Conservation (phyloP, 139 green algal genomes). For the Picochlorum sp. region DNA sequence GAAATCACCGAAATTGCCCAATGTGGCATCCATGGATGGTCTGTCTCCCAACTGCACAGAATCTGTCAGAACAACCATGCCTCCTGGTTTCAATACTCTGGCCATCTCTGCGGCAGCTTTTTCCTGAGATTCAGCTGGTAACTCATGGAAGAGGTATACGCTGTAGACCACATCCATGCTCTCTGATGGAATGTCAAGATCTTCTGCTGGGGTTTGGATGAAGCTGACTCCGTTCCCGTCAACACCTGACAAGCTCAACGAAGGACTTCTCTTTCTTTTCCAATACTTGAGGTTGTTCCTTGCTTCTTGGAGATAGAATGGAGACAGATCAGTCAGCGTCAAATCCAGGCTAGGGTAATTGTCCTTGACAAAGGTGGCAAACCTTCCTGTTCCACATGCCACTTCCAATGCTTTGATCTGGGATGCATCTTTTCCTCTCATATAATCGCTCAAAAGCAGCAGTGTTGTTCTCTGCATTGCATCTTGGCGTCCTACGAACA, state of each 20-base stretch:
- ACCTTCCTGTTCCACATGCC: constrained; percentile 73
- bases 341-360: constrained; percentile 52
- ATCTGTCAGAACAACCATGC: constrained; percentile 52
- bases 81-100: constrained; percentile 71
- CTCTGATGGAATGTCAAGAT: constrained; percentile 43
- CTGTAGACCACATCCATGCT: constrained; percentile 57
- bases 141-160: constrained; percentile 84
- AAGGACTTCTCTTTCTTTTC: constrained; percentile 26
- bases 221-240: constrained; percentile 38
- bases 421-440: constrained; percentile 15
- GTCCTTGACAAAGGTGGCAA: constrained; percentile 80
- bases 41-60: constrained; percentile 52
- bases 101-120: constrained; percentile 50
- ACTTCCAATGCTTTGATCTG: constrained; percentile 63
- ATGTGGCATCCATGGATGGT: constrained; percentile 26
- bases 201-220: constrained; percentile 56
- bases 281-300: constrained; percentile 45
- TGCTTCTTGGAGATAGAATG: constrained; percentile 74
- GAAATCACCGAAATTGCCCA: constrained; percentile 56
- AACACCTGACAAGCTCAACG: constrained; percentile 25
- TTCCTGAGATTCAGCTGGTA: constrained; percentile 44
- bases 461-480: constrained; percentile 69
- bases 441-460: constrained; percentile 42
- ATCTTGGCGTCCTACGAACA: constrained; percentile 84
- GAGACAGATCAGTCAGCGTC: constrained; percentile 62